Evolutionary conservation across 2,329 filamentous ascomycete genomes (phyloP).

Genomic region (Cladosporium velox): DNA sequence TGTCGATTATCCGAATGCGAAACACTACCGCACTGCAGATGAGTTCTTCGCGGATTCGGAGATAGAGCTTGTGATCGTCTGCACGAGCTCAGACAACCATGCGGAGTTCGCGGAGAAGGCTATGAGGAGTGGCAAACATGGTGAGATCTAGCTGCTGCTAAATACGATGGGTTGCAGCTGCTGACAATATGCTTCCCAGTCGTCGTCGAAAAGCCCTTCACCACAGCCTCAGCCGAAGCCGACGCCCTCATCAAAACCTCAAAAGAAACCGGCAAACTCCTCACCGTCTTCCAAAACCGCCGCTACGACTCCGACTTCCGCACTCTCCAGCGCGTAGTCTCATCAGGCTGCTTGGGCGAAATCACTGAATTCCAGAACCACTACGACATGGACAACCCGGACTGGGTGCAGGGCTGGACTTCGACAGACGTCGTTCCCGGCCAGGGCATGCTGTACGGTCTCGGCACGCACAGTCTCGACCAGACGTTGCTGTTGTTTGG

Average conservation of each 20-base stretch:
- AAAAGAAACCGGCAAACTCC: conserved; percentile 34
- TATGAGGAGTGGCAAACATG: conserved; percentile 41
- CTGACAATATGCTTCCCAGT: too few species aligned
- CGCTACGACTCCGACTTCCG: conserved; percentile 44
- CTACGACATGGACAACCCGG: conserved; percentile 44
- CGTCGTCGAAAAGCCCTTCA: conserved; percentile 45
- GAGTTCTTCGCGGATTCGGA: conserved; percentile 40
- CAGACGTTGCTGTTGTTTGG: conserved; percentile 43
- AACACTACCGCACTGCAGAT: conserved; percentile 37
- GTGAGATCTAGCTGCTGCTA: conserved; percentile 32
- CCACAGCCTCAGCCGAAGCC: conserved; percentile 37
- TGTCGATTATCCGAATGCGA: conserved; percentile 48
- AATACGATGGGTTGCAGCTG: too few species aligned
- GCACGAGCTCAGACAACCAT: conserved; percentile 38
- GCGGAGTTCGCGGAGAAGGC: conserved; percentile 38
- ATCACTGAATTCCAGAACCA: conserved; percentile 40
- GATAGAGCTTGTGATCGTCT: conserved; percentile 42
- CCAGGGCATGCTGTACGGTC: conserved; percentile 46
- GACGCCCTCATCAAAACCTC: conserved; percentile 38
- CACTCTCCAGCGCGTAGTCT: conserved; percentile 36
- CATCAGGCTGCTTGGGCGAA: conserved; percentile 30
- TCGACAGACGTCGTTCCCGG: conserved; percentile 42
- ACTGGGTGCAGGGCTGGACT: conserved; percentile 42
- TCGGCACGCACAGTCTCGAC: conserved; percentile 45
- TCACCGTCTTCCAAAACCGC: conserved; percentile 44